Percentiles rank a stretch among this genome's conserved stretches.
Conservation (phyloP, 164 flowering plant genomes). For the Akebia trifoliata region DNA sequence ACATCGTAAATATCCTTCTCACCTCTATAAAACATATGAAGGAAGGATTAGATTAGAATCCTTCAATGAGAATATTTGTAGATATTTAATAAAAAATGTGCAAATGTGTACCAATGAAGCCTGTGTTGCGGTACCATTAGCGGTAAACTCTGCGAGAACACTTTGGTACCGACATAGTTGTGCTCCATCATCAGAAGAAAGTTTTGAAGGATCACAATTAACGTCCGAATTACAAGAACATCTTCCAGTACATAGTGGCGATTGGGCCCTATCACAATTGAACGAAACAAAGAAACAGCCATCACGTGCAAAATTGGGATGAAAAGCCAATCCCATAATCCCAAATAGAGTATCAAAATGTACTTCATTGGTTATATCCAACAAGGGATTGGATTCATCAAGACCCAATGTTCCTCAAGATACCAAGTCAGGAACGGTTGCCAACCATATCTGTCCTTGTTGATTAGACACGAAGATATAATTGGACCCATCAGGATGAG, state of each 20-base stretch:
- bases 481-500: constrained; percentile 89
- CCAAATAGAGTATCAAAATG: constrained; percentile 71
- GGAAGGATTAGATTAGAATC: constrained; percentile 10
- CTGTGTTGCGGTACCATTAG: constrained; percentile 48
- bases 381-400: constrained; percentile 62
- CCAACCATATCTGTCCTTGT: constrained; percentile 73
- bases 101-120: constrained; percentile 51
- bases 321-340: constrained; percentile 79
- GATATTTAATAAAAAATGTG: not conserved
- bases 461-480: constrained; percentile 77
- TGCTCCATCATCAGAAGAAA: constrained; percentile 51
- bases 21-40: constrained; percentile 50
- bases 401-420: constrained; percentile 55
- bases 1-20: constrained; percentile 90
- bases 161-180: constrained; percentile 73
- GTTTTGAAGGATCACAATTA: constrained; percentile 83
- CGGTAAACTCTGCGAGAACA: constrained; percentile 74
- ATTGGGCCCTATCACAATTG: constrained; percentile 71
- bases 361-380: constrained; percentile 76
- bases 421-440: constrained; percentile 61
- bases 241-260: constrained; percentile 70
- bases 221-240: constrained; percentile 89
- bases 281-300: constrained; percentile 86
- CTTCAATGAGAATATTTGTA: not conserved
- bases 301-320: constrained; percentile 70